Evolutionary conservation across 306 rosid species (phyloP), one percentile per base, ranked within the genome.

Genomic region (Ammopiptanthus mongolicus): DNA sequence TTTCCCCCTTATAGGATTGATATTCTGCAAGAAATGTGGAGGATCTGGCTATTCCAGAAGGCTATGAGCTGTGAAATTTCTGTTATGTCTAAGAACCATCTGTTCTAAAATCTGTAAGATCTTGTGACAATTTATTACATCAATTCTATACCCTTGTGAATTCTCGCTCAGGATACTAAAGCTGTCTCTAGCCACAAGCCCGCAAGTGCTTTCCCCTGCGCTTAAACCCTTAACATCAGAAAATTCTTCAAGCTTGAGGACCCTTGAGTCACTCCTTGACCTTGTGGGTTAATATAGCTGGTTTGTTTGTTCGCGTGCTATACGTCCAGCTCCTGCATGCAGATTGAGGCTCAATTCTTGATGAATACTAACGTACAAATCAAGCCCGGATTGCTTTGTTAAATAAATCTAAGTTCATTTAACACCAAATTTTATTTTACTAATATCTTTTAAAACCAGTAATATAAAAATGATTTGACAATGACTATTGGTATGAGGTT

Each of bases 41-140:
- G 99, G 99, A 76, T 96, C 99, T 78, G 99, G 99, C 80, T 96
- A 90, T 86, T 92, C 98, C 60, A 80, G 90, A 76, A 91, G 99
- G 77, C 85, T 96, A 48, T 96, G 85, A 92, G 77, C 75, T 56
- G 10, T 65, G 74, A 60, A 22, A 37, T 61, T 22, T 39, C 52
- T 51, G n/a, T 29, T 75, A 33, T 65, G 46, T 47, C 31, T 46
- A 28, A 29, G 73, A 44, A 34, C 74, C 56, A 50, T 62, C 31
- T 80, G 60, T 68, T 69, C 76, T 55, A 78, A 75, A 34, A 78
- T 78, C 47, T 69, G 79, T 55, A 78, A 75, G 42, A 78, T 78
- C 47, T 64, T 79, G 69, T 81, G 58, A 76, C 74, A 68, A 62
- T 75, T 56, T 52, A 58, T 41, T 41, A 41, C 10, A 10, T 41